phyloP scores from a whole-genome alignment of 2,329 filamentous ascomycete species.

The Shiraia bambusicola region DNA sequence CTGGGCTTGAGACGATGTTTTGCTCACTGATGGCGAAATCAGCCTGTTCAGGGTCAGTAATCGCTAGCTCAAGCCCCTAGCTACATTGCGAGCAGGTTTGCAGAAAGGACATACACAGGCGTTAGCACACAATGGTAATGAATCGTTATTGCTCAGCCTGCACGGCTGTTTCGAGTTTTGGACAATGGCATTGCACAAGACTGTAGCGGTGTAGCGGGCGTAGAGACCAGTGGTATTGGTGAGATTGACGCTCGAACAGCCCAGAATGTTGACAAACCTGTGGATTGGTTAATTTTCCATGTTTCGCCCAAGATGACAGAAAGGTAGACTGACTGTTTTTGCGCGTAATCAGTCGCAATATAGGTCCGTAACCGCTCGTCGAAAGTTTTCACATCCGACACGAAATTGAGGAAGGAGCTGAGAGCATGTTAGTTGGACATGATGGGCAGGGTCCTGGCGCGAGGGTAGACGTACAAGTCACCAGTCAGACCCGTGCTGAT shows the following conservation, averaged over 20 bases:
- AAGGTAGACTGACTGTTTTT: conserved; percentile 65
- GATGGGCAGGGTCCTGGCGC: conserved; percentile 28
- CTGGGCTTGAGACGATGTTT: conserved; percentile 71
- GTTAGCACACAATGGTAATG: conserved; percentile 81
- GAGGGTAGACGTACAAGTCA: conserved; percentile 59
- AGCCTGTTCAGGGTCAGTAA: conserved; percentile 55
- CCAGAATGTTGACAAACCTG: conserved; percentile 80
- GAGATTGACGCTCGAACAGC: conserved; percentile 75
- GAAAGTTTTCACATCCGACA: conserved; percentile 74
- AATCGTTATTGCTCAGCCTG: conserved; percentile 61
- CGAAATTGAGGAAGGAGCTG: conserved; percentile 83
- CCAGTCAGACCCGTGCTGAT: conserved; percentile 66
- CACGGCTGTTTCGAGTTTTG: conserved; percentile 81
- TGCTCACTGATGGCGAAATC: conserved; percentile 87
- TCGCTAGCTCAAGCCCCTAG: too few relatives aligned
- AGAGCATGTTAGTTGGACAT: conserved; percentile 9
- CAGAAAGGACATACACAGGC: conserved; percentile 70
- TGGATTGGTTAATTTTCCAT: conserved; percentile 37
- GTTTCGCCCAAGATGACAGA: conserved; percentile 11
- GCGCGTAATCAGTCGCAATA: conserved; percentile 72
- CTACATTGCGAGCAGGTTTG: too few relatives aligned
- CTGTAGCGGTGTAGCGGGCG: conserved; percentile 87
- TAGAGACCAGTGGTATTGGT: conserved; percentile 80
- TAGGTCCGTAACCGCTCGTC: conserved; percentile 74
- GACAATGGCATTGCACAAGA: conserved; percentile 90